Conservation (phyloP, 73 alveolate genomes). For the Diophrys appendiculata region DNA sequence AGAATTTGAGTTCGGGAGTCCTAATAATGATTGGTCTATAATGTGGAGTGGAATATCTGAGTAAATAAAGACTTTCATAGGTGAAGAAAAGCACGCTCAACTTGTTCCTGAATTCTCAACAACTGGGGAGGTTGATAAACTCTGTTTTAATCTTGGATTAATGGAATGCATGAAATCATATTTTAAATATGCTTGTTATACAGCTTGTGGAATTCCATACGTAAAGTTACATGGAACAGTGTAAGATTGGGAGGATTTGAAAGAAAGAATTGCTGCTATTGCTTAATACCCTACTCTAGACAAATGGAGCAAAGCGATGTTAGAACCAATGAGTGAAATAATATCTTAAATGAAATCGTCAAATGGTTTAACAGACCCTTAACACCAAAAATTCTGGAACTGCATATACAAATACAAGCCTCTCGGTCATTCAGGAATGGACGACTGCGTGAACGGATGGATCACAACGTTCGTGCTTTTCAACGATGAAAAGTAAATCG, state of each 20-base stretch:
- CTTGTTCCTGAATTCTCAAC: neutral
- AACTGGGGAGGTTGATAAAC: neutral
- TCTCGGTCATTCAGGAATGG: neutral
- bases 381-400: neutral
- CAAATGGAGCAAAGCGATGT: neutral
- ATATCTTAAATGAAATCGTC: neutral
- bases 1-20: neutral
- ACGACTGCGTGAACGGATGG: neutral
- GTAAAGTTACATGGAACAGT: neutral
- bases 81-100: neutral
- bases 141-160: neutral
- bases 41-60: neutral
- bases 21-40: conserved; percentile 1
- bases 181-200: neutral
- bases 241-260: neutral
- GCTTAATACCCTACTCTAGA: neutral
- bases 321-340: neutral
- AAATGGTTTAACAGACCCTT: neutral
- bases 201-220: neutral
- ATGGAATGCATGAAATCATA: neutral
- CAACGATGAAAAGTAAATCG: neutral
- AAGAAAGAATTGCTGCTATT: neutral
- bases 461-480: neutral
- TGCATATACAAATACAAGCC: neutral
- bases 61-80: neutral